phyloP scores from a whole-genome alignment of 768 basidiomycete species.

The Phaffia australis region DNA sequence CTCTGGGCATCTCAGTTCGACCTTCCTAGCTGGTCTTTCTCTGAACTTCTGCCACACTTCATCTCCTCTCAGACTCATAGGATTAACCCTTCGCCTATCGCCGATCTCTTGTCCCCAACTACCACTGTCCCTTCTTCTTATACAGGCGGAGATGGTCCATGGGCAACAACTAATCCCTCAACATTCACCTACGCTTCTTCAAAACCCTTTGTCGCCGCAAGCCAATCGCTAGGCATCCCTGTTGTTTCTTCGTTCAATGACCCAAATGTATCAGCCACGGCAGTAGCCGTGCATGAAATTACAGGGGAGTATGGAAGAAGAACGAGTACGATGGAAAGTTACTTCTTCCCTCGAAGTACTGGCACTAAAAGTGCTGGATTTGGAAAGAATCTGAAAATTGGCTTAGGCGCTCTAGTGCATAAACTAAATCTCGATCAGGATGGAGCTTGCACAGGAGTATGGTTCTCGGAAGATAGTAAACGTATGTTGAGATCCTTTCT shows the following conservation, averaged over 20 bases:
- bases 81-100: not conserved
- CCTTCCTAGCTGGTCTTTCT: constrained; percentile 22
- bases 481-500: not conserved
- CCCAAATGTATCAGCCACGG: constrained; percentile 9
- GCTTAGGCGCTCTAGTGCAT: constrained; percentile 18
- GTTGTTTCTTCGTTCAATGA: constrained; percentile 22
- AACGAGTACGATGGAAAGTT: constrained; percentile 17
- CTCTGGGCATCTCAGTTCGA: constrained; percentile 13
- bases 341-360: not conserved
- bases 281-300: constrained; percentile 22
- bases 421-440: constrained; percentile 7
- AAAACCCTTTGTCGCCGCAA: constrained; percentile 10
- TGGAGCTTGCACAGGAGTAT: constrained; percentile 7
- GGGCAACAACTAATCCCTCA: constrained; percentile 18
- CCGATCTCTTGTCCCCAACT: not conserved
- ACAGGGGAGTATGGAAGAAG: constrained; percentile 23
- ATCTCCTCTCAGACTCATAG: constrained; percentile 14
- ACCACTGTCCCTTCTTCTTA: not conserved
- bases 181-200: constrained; percentile 15
- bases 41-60: constrained; percentile 18
- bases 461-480: constrained; percentile 16
- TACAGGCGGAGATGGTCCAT: constrained; percentile 14
- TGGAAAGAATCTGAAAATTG: constrained; percentile 14
- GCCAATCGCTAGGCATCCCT: constrained; percentile 14
- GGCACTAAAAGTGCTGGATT: constrained; percentile 1